phyloP scores from a whole-genome alignment of 1,139 yeast genomes.

The Pichiaceae sp. region DNA sequence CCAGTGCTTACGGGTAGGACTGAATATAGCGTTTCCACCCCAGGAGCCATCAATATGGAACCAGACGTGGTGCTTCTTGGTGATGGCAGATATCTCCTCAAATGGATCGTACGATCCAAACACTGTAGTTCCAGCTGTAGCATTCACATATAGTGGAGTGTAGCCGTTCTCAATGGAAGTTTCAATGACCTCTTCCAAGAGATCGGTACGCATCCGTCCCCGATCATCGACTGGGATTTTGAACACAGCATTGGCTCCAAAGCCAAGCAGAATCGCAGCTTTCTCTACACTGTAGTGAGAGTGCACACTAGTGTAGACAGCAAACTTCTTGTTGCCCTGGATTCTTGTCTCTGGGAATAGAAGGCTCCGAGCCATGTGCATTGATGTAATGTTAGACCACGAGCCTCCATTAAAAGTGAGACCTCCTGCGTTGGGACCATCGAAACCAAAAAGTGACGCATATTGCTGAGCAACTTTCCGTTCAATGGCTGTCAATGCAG shows the following conservation, averaged over 20 bases:
- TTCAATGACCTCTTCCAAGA: conserved; percentile 38
- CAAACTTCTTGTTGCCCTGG: conserved; percentile 59
- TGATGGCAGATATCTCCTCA: conserved; percentile 42
- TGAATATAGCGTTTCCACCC: conserved; percentile 83
- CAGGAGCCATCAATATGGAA: conserved; percentile 86
- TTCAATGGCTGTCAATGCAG: conserved; percentile 71
- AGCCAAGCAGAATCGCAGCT: conserved; percentile 70
- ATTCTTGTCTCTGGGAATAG: conserved; percentile 63
- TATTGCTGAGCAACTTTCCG: conserved; percentile 60
- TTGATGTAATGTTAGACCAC: conserved; percentile 74
- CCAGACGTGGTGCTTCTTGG: conserved; percentile 54
- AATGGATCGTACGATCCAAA: conserved; percentile 78
- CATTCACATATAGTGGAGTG: conserved; percentile 70
- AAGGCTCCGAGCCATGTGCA: conserved; percentile 68
- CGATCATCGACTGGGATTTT: conserved; percentile 48
- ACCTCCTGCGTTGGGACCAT: conserved; percentile 58
- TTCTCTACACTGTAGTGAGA: conserved; percentile 79
- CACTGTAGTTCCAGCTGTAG: conserved; percentile 88
- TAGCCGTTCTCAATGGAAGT: conserved; percentile 41
- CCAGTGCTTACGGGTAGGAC: conserved; percentile 37
- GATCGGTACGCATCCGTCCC: conserved; percentile 49
- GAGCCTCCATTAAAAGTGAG: conserved; percentile 84
- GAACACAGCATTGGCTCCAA: conserved; percentile 58
- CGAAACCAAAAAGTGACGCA: conserved; percentile 58
- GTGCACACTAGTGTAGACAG: conserved; percentile 63